Evolutionary conservation across 495 filamentous ascomycete genomes (phyloP).

Genomic region (Lasiosphaeria miniovina): DNA sequence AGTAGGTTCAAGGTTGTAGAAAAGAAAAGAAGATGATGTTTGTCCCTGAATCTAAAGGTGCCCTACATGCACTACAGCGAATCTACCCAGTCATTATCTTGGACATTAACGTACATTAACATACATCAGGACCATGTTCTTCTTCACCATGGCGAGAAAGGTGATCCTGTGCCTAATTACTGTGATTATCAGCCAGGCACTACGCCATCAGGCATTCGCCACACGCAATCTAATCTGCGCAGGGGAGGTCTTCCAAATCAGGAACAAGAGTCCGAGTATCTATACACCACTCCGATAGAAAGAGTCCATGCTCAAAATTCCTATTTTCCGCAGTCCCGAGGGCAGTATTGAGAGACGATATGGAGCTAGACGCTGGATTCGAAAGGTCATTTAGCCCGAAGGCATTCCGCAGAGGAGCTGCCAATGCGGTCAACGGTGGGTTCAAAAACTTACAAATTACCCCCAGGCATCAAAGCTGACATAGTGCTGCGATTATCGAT

Average conservation of each 20-base stretch:
- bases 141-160: neutral
- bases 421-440: slow-evolving; percentile 11
- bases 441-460: no score
- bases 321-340: neutral
- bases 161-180: slow-evolving; percentile 1
- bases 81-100: neutral
- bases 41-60: no score
- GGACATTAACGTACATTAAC: neutral
- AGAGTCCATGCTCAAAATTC: neutral
- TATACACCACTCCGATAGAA: neutral
- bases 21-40: no score
- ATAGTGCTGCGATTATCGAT: slow-evolving; percentile 30
- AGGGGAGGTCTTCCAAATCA: neutral
- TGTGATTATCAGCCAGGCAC: neutral
- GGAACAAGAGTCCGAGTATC: neutral
- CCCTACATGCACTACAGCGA: neutral
- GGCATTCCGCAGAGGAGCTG: slow-evolving; percentile 8
- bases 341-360: slow-evolving; percentile 8
- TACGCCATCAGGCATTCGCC: neutral
- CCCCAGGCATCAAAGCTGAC: no score
- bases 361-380: slow-evolving; percentile 17
- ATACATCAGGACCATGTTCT: neutral
- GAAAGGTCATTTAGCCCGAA: slow-evolving; percentile 1
- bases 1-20: no score
- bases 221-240: neutral